A percentile compares a stretch with the other conserved stretches of the same genome.
phyloP scores from a whole-genome alignment of 768 basidiomycete species.

The Rhizopogon vinicolor region DNA sequence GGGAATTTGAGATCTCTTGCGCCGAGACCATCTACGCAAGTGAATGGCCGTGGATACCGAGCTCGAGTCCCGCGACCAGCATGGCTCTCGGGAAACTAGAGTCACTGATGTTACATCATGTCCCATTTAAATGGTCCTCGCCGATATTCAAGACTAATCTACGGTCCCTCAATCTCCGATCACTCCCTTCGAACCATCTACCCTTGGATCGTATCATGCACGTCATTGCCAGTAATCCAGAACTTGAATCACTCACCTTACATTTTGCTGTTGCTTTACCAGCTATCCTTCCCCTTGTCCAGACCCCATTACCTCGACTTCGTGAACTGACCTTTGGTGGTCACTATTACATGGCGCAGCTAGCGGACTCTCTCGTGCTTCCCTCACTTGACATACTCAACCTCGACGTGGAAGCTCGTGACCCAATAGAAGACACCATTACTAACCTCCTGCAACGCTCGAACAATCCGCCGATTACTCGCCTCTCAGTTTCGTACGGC shows the following conservation, averaged over 20 bases:
- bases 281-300: constrained; percentile 57
- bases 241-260: constrained; percentile 51
- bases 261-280: constrained; percentile 59
- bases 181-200: constrained; percentile 58
- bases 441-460: constrained; percentile 57
- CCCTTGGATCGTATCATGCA: constrained; percentile 67
- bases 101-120: constrained; percentile 61
- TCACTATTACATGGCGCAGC: constrained; percentile 55
- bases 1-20: constrained; percentile 75
- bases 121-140: constrained; percentile 76
- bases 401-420: constrained; percentile 71
- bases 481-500: constrained; percentile 62
- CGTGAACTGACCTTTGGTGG: constrained; percentile 59
- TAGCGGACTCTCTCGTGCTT: constrained; percentile 57
- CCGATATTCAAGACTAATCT: constrained; percentile 63
- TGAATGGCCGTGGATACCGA: constrained; percentile 78
- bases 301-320: constrained; percentile 50
- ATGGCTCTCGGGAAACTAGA: constrained; percentile 43
- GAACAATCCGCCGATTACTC: constrained; percentile 48
- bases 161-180: constrained; percentile 55
- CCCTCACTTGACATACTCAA: constrained; percentile 56
- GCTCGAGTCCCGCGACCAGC: constrained; percentile 29
- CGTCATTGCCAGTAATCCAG: constrained; percentile 55
- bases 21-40: constrained; percentile 53
- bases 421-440: constrained; percentile 71